Evolutionary conservation across 2,329 filamentous ascomycete species (phyloP).

Genomic region (Microsporum canis): DNA sequence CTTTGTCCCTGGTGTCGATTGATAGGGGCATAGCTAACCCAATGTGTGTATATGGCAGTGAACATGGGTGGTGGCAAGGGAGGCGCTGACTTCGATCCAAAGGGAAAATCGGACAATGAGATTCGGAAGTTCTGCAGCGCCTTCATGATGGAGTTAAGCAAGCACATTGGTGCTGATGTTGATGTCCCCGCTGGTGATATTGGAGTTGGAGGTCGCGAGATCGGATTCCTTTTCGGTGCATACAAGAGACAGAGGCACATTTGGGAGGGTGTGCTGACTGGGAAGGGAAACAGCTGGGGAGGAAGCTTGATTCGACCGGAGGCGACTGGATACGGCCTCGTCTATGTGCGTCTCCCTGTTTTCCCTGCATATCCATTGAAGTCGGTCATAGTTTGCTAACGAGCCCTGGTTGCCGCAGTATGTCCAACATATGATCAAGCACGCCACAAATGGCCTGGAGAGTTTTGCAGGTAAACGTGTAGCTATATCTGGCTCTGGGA

Average conservation of each 20-base stretch:
- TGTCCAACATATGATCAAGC: slow-evolving; percentile 87
- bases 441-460: slow-evolving; percentile 67
- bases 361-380: slow-evolving; percentile 8
- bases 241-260: slow-evolving; percentile 81
- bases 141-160: slow-evolving; percentile 92
- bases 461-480: slow-evolving; percentile 84
- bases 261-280: slow-evolving; percentile 93
- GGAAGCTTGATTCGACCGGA: slow-evolving; percentile 89
- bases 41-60: slow-evolving; percentile 40
- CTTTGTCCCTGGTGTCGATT: not conserved
- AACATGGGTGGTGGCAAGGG: slow-evolving; percentile 97
- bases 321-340: slow-evolving; percentile 89
- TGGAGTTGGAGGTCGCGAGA: slow-evolving; percentile 81
- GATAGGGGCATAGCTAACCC: not conserved
- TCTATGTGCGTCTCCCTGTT: slow-evolving; percentile 52
- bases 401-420: slow-evolving; percentile 41
- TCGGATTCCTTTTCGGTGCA: slow-evolving; percentile 88
- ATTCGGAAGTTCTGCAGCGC: slow-evolving; percentile 93
- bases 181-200: slow-evolving; percentile 97
- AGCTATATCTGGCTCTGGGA: slow-evolving; percentile 90
- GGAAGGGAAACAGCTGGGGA: slow-evolving; percentile 89
- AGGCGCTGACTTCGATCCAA: slow-evolving; percentile 96
- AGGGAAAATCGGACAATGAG: slow-evolving; percentile 94
- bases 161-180: slow-evolving; percentile 91
- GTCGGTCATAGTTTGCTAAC: slow-evolving; percentile 4